Base-by-base conservation (phyloP, 148 eudicot species). In the Selenicereus undatus region DNA sequence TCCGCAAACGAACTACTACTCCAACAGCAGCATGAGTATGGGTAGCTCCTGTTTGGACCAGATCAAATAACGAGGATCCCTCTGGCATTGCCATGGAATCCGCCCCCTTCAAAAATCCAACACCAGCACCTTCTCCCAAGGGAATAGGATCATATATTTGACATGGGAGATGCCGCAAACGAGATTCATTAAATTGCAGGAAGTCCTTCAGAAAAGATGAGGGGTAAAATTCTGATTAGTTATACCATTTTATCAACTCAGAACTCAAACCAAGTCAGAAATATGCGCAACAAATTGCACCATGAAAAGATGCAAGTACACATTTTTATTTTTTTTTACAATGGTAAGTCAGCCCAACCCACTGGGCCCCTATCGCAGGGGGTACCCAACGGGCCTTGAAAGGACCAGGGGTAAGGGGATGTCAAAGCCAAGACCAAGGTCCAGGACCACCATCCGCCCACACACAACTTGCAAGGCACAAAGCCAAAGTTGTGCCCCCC, bases 21-120 rank as follows among this genome's bases (percentile, higher is more conserved):
- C 99, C 99, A 75, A 96, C 97, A 83, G 98, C 88, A 81, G 99
- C 98, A 88, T 92, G 94, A 18, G 93, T 84, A 83, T 88, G 76
- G n/a, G 81, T 85, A 14, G 88, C 65, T 75, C 99, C 99, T 48
- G 89, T 88, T 80, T 90, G 92, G 82, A 93, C 84, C 79, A 96
- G 89, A 81, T 96, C 92, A 84, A 81, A 89, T 29, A 96, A 82
- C 12, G 95, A 88, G 48, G 95, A 93, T 74, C 87, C 91, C 85
- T 93, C 95, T 32, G 95, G 91, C 87, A 96, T 84, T 54, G 84
- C 83, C 88, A 90, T 86, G 76, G 90, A 74, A 81, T 92, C 98
- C 76, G 83, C 90, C 62, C 92, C 98, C 85, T 96, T 96, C 84
- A 86, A 81, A 91, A 82, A 89, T 68, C 99, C 99, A 82, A 89